These are phyloP conservation scores for Sambucus nigra DNA, from an alignment of 129 eudicot genomes.

Conservation along the genomic window DNA sequence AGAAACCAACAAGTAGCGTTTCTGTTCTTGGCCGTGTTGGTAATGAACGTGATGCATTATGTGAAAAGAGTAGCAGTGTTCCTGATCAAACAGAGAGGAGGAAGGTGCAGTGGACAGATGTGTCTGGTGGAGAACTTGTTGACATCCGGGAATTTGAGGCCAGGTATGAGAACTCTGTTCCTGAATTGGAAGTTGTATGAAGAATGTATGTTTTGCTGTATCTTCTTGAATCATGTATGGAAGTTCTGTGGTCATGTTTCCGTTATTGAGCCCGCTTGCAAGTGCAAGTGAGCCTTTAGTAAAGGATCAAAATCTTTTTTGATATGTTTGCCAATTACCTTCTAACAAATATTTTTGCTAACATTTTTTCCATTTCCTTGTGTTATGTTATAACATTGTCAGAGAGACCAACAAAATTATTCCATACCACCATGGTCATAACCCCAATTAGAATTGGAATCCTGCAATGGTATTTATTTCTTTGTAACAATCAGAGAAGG, in stretches of 20 bases:
- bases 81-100: constrained; percentile 31
- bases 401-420: too few relatives aligned
- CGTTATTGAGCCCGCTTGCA: background rate
- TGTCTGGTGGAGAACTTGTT: constrained; percentile 75
- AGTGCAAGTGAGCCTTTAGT: background rate
- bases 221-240: background rate
- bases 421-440: too few relatives aligned
- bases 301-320: background rate
- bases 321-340: background rate
- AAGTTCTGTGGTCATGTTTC: background rate
- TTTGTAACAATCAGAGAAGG: too few relatives aligned
- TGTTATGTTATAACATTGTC: too few relatives aligned
- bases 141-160: constrained; percentile 83
- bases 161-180: constrained; percentile 40
- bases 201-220: background rate
- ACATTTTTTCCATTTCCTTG: background rate
- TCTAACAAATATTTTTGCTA: background rate
- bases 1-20: constrained; percentile 20
- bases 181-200: background rate
- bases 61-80: constrained; percentile 18
- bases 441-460: too few relatives aligned
- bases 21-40: constrained; percentile 14
- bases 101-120: constrained; percentile 82
- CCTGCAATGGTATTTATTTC: too few relatives aligned
- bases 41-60: constrained; percentile 17